Conservation (phyloP, 1,139 yeast species). For the Taiozyma sp. region DNA sequence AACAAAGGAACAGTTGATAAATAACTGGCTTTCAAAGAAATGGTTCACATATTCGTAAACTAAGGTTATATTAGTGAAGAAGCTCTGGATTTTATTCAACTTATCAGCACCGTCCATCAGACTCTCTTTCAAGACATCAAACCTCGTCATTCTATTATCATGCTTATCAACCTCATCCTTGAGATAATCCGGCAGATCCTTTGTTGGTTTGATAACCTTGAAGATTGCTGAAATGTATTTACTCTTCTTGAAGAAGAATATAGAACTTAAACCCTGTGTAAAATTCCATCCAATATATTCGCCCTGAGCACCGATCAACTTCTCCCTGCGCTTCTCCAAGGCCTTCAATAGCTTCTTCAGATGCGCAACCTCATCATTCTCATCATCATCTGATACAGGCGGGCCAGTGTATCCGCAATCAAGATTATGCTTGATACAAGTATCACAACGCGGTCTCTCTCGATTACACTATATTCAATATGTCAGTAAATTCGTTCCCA, state of each 20-base stretch:
- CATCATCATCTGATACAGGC: neutral
- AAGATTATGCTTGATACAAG: slow-evolving; percentile 2
- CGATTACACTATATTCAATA: slow-evolving; percentile 2
- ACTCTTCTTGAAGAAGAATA: neutral
- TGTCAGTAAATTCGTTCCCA: neutral
- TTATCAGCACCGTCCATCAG: neutral
- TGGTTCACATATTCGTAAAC: slow-evolving; percentile 5
- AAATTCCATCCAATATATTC: neutral
- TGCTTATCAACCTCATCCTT: slow-evolving; percentile 3
- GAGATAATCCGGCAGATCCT: neutral
- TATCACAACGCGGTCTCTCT: slow-evolving; percentile 4
- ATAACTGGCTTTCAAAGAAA: slow-evolving; percentile 5
- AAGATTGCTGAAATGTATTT: neutral
- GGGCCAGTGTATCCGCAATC: slow-evolving; percentile 2
- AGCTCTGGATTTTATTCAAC: neutral
- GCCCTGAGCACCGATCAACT: neutral
- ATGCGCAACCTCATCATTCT: neutral
- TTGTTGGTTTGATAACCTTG: neutral
- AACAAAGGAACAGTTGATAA: slow-evolving; percentile 1
- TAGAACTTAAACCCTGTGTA: slow-evolving; percentile 1
- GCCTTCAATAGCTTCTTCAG: neutral
- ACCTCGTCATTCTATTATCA: slow-evolving; percentile 2
- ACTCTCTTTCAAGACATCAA: slow-evolving; percentile 3
- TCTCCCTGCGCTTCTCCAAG: slow-evolving; percentile 1
- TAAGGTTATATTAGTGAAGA: neutral